These are phyloP conservation scores for Globisporangium parvum DNA, from an alignment of 352 stramenopile genomes.

Conservation along the genomic window DNA sequence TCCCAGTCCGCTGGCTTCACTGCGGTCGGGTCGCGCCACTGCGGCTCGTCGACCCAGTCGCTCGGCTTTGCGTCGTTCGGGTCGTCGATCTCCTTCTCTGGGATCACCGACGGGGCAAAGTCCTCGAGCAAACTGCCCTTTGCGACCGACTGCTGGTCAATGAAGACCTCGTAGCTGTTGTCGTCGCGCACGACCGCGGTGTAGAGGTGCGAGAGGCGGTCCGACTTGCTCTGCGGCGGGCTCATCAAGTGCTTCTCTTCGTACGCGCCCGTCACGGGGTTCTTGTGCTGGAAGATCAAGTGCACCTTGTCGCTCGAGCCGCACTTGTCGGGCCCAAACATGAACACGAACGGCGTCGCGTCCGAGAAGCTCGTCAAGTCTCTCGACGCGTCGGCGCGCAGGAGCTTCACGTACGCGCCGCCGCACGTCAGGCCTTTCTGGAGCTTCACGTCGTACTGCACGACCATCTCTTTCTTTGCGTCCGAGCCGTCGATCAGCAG, in stretches of 20 bases:
- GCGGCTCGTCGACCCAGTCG: constrained; percentile 89
- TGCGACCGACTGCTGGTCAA: constrained; percentile 82
- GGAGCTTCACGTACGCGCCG: constrained; percentile 93
- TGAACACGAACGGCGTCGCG: constrained; percentile 89
- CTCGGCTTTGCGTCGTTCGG: constrained; percentile 86
- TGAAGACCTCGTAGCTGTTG: constrained; percentile 90
- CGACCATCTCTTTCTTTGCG: constrained; percentile 76
- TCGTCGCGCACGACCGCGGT: constrained; percentile 87
- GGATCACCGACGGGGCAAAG: constrained; percentile 83
- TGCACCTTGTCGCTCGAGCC: constrained; percentile 92
- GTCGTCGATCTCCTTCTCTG: constrained; percentile 91
- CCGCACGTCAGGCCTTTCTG: constrained; percentile 88
- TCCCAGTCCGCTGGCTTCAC: constrained; percentile 92
- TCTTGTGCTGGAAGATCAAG: constrained; percentile 94
- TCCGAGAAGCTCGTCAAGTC: constrained; percentile 74
- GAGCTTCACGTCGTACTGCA: constrained; percentile 95
- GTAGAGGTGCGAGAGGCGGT: constrained; percentile 90
- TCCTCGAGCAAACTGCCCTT: constrained; percentile 78
- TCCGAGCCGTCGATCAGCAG: constrained; percentile 64
- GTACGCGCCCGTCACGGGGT: constrained; percentile 87
- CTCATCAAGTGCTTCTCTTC: constrained; percentile 93
- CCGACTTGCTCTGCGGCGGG: constrained; percentile 68
- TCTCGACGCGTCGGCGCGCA: constrained; percentile 45
- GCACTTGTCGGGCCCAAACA: constrained; percentile 96
- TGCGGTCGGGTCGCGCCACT: constrained; percentile 85